phyloP scores from a whole-genome alignment of 306 rosid genomes.

The Quercus mongolica region DNA sequence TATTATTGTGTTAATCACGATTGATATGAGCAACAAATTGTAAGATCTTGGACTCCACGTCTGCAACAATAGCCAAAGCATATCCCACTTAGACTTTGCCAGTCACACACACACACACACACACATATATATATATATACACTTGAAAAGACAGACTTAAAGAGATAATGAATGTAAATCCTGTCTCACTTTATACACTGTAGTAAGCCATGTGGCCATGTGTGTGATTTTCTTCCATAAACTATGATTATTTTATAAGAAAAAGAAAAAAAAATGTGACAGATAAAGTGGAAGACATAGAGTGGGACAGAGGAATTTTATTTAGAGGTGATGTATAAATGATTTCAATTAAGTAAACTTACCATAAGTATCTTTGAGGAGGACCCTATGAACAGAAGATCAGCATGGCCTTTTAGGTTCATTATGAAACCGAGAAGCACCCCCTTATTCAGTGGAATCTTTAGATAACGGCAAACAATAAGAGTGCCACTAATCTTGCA shows the following conservation, averaged over 20 bases:
- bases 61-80: slow-evolving; percentile 38
- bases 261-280: too few species aligned
- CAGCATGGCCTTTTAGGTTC: slow-evolving; percentile 92
- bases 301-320: too few species aligned
- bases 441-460: slow-evolving; percentile 65
- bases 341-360: slow-evolving; percentile 21
- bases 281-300: too few species aligned
- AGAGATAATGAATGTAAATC: too few species aligned
- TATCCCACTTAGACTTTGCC: background rate
- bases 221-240: too few species aligned
- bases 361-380: slow-evolving; percentile 54
- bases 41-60: slow-evolving; percentile 44
- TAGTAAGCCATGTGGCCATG: too few species aligned
- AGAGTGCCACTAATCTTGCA: slow-evolving; percentile 82
- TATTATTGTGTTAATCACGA: slow-evolving; percentile 68
- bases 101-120: too few species aligned
- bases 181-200: too few species aligned
- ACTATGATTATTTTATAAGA: too few species aligned
- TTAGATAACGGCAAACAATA: slow-evolving; percentile 52
- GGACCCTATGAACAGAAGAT: slow-evolving; percentile 68
- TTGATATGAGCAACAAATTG: slow-evolving; percentile 57
- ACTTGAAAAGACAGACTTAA: too few species aligned
- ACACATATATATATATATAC: too few species aligned
- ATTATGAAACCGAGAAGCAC: slow-evolving; percentile 70
- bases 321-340: too few species aligned